Conservation (phyloP, 2,329 filamentous ascomycete species). For the Venturia nashicola region DNA sequence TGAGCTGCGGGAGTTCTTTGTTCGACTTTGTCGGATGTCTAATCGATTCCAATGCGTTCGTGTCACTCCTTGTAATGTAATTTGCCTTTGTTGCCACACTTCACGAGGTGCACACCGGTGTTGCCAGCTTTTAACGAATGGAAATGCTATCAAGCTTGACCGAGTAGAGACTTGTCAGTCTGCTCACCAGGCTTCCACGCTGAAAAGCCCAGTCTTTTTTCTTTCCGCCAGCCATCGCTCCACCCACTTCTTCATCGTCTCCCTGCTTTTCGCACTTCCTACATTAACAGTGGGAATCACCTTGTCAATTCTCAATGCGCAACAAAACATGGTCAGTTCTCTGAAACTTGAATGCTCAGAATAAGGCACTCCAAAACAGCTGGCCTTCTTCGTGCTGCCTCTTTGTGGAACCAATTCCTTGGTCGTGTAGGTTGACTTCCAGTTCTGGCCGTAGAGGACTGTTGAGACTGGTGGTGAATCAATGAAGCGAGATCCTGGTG, state of each 20-base stretch:
- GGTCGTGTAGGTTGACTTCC: constrained; percentile 63
- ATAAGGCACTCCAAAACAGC: constrained; percentile 90
- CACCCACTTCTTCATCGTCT: constrained; percentile 55
- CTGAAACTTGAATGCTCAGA: constrained; percentile 92
- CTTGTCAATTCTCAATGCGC: constrained; percentile 73
- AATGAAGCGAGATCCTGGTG: constrained; percentile 49
- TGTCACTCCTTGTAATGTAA: too few species aligned
- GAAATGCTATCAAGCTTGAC: too few species aligned
- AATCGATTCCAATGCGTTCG: too few species aligned
- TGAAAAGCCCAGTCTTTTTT: constrained; percentile 49
- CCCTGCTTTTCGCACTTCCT: constrained; percentile 49
- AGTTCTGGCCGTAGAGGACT: constrained; percentile 55
- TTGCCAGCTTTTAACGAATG: too few species aligned
- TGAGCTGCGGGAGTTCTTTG: too few species aligned
- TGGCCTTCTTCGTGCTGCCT: constrained; percentile 68
- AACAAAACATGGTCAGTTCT: constrained; percentile 87
- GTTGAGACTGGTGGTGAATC: constrained; percentile 51
- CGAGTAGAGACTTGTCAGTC: too few species aligned
- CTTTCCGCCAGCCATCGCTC: constrained; percentile 52
- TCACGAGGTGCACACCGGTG: too few species aligned
- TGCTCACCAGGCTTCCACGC: constrained; percentile 16
- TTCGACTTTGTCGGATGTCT: too few species aligned
- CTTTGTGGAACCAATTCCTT: constrained; percentile 67
- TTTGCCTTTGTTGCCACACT: too few species aligned
- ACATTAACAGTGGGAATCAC: constrained; percentile 91